These are phyloP conservation scores for Dactylella cylindrospora DNA, from an alignment of 2,329 filamentous ascomycete genomes.

Conservation along the genomic window DNA sequence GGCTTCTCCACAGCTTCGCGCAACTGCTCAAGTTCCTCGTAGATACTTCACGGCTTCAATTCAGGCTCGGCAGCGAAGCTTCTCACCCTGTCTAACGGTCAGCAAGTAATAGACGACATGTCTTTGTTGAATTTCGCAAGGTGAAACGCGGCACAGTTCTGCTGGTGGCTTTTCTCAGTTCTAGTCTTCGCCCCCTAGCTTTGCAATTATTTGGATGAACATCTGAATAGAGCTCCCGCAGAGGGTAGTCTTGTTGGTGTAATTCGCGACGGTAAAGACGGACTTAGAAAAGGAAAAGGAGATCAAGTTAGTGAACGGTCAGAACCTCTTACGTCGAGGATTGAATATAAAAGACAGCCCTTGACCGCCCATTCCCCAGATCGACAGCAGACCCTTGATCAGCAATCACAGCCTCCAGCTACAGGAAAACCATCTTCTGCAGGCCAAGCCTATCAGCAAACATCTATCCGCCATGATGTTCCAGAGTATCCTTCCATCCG, in stretches of 20 bases:
- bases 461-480: slow-evolving; percentile 2
- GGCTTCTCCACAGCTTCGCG: not conserved
- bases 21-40: too few relatives aligned
- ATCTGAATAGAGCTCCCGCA: too few relatives aligned
- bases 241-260: too few relatives aligned
- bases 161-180: not conserved
- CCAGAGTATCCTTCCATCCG: slow-evolving; percentile 5
- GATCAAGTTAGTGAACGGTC: too few relatives aligned
- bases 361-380: not conserved
- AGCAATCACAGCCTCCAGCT: not conserved
- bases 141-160: slow-evolving; percentile 2
- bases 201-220: too few relatives aligned
- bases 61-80: slow-evolving; percentile 23
- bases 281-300: too few relatives aligned
- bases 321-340: too few relatives aligned
- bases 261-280: too few relatives aligned
- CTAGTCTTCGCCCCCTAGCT: too few relatives aligned
- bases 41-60: too few relatives aligned
- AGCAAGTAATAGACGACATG: slow-evolving; percentile 21
- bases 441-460: slow-evolving; percentile 6
- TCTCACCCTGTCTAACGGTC: slow-evolving; percentile 50
- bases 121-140: slow-evolving; percentile 2
- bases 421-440: not conserved
- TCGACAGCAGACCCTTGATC: not conserved
- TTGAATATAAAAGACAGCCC: too few relatives aligned